Evolutionary conservation across 129 eudicot species (phyloP), one percentile per base, ranked within the genome.

Genomic region (Centella asiatica): DNA sequence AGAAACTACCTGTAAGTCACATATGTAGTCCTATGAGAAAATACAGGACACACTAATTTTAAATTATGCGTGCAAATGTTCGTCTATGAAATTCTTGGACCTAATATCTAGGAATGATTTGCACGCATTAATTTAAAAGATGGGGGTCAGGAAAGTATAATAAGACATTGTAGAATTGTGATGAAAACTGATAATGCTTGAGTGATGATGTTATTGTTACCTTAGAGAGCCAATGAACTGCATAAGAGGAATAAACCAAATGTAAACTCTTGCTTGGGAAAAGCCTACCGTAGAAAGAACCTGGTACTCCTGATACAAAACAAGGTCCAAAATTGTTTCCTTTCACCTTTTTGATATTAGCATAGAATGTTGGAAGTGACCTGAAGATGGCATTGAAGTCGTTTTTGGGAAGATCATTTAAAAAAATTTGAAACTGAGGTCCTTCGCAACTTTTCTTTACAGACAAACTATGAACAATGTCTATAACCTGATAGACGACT

Each of bases 381-480:
- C 56, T 64, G 62, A 69, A 75, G 4, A 75, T 13, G 59, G 67
- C 56, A 34, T 69, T 69, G 57, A 75, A 75, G 33, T 75, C 80
- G 57, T 69, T 75, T 12, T 46, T 62, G 9, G 67, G 62, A 11
- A 75, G 76, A 64, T 75, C 80, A 58, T 64, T 75, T 8, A 75
- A 37, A 25, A 31, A 75, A n/a, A 56, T 29, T 37, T 32, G 37
- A 25, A 61, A 22, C 22, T 40, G 22, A 4, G 71, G 66, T 26
- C 29, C 19, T n/a, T 47, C 40, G 6, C 2, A 20, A 19, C 42
- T 46, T 5, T 17, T 20, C 17, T 64, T 34, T 25, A 14, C 2
- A 37, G 33, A 64, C 27, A 36, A 23, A 7, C 19, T 11, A 45
- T 37, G 57, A n/a, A 76, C 57, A 14, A n/a, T 49, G 25, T 76